Base-by-base conservation (phyloP, 23 red algal species). In the Gracilaria domingensis region DNA sequence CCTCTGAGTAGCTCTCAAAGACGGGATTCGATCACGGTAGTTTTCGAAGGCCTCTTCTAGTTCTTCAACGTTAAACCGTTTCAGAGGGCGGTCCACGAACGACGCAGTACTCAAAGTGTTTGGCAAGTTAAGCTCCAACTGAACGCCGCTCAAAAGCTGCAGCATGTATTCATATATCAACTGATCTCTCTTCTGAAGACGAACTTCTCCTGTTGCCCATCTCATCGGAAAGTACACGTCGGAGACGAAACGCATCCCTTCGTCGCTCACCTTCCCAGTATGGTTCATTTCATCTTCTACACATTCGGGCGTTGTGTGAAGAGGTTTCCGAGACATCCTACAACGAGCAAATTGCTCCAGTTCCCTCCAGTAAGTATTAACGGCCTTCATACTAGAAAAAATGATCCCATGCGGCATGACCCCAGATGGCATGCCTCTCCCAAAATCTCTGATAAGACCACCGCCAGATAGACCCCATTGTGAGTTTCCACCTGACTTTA, bases 381-480 rank as follows among this genome's bases (percentile, higher is more conserved):
- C 73, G 48, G 74, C 66, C 21, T 79, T 79, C 29, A 42, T 61
- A 74, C 32, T 51, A 20, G 73, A 25, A 55, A 90, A 90, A 3
- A 81, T 26, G 8, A 90, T 71, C 24, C 74, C 87, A 73, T 90
- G 87, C 4, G 87, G 87, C 30, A 90, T 17, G 24, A 90, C 87
- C 56, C 87, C 87, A 8, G 54, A 57, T 12, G 87, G 87, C 54
- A 90, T 65, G 17, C 87, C 87, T 67, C 47, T 62, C 23, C 87
- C 87, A 72, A 90, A 90, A 64, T 90, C 74, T 32, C 87, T 36
- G 54, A 90, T 77, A 26, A 90, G 58, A 44, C 87, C 87, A 28
- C 47, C 24, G 12, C 87, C 87, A 18, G 55, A 45, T 8, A 90
- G 75, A 77, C 75, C 44, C 66, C 66, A 90, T 26, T 65, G 66